Evolutionary conservation across 192 early-diverging fungal genomes (phyloP).

Genomic region (Coemansia sp.): DNA sequence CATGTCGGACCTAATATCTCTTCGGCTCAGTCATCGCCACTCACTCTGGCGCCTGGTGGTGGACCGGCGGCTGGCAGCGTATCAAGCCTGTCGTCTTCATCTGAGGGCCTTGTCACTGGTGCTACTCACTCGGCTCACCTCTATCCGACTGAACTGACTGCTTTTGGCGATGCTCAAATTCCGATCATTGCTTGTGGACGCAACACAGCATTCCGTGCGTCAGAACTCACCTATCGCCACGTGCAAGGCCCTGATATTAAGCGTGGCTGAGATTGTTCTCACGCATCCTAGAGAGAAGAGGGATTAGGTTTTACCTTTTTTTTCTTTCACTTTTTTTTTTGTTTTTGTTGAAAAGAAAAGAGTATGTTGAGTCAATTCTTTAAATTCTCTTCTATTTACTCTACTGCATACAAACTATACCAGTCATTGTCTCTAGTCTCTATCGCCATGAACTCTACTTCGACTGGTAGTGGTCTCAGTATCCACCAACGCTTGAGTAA

Average conservation of each 20-base stretch:
- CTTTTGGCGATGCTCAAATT: constrained; percentile 35
- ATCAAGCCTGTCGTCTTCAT: constrained; percentile 22
- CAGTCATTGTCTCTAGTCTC: constrained; percentile 13
- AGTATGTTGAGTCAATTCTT: neutral
- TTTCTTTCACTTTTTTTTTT: neutral
- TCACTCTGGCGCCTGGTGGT: neutral
- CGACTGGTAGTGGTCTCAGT: constrained; percentile 3
- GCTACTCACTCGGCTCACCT: constrained; percentile 1
- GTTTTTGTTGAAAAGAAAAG: no score
- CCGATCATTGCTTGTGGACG: constrained; percentile 26
- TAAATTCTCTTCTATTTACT: constrained; percentile 6
- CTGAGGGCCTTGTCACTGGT: constrained; percentile 1
- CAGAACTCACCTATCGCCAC: neutral
- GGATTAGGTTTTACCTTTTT: neutral
- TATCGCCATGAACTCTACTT: neutral
- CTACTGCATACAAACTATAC: constrained; percentile 10
- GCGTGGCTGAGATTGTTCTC: no score
- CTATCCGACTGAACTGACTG: constrained; percentile 5
- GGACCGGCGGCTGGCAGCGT: constrained; percentile 15
- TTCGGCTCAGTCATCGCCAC: constrained; percentile 49
- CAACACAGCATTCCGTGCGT: constrained; percentile 20
- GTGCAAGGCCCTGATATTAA: constrained; percentile 15
- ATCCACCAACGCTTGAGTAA: constrained; percentile 49
- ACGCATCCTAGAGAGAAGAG: no score
- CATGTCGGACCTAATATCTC: constrained; percentile 39